These are phyloP conservation scores for Suillus lakei DNA, from an alignment of 768 basidiomycete genomes.

Conservation along the genomic window DNA sequence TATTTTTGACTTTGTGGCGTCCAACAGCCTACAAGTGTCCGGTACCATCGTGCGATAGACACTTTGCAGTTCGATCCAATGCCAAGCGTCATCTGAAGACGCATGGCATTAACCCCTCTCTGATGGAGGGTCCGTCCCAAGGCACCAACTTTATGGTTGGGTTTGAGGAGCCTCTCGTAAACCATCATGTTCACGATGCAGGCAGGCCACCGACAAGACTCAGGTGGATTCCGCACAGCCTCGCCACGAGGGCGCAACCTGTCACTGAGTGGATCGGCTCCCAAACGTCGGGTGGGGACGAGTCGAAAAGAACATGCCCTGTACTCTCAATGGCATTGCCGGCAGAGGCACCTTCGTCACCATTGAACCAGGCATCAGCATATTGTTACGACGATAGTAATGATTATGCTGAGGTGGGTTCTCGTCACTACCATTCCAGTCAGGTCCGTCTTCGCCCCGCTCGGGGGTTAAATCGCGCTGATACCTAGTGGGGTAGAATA, in stretches of 20 bases:
- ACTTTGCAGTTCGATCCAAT: slow-evolving; percentile 81
- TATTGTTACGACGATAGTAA: slow-evolving; percentile 41
- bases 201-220: slow-evolving; percentile 41
- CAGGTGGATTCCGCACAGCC: slow-evolving; percentile 48
- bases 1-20: slow-evolving; percentile 11
- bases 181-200: slow-evolving; percentile 42
- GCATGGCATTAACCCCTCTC: slow-evolving; percentile 55
- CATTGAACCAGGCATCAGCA: slow-evolving; percentile 33
- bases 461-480: slow-evolving; percentile 8
- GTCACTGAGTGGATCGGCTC: slow-evolving; percentile 34
- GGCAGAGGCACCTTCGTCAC: slow-evolving; percentile 37
- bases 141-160: slow-evolving; percentile 41
- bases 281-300: slow-evolving; percentile 15
- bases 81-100: slow-evolving; percentile 81
- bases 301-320: slow-evolving; percentile 33
- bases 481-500: slow-evolving; percentile 14
- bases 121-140: slow-evolving; percentile 21
- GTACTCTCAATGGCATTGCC: slow-evolving; percentile 42
- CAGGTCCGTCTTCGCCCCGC: slow-evolving; percentile 29
- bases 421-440: slow-evolving; percentile 39
- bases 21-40: slow-evolving; percentile 47
- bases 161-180: slow-evolving; percentile 51
- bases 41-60: slow-evolving; percentile 63
- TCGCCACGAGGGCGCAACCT: slow-evolving; percentile 29
- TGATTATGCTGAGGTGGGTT: slow-evolving; percentile 33